Conservation (phyloP, 345 rosid genomes). For the Chamaenerion angustifolium region DNA sequence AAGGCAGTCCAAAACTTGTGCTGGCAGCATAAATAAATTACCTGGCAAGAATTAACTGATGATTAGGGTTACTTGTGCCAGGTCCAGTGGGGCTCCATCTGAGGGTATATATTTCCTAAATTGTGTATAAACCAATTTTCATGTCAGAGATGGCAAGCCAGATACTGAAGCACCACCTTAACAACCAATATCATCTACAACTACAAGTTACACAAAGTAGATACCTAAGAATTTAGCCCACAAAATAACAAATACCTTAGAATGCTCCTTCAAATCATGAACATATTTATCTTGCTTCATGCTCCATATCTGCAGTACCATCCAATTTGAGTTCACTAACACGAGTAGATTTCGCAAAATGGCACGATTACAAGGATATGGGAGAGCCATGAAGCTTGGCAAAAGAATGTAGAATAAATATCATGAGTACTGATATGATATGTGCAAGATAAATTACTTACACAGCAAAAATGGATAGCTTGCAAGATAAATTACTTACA, state of each 20-base stretch:
- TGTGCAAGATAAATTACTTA: too few relatives aligned
- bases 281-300: conserved; percentile 61
- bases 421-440: too few relatives aligned
- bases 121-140: neutral
- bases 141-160: neutral
- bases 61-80: conserved; percentile 91
- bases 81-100: conserved; percentile 96
- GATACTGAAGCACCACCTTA: neutral
- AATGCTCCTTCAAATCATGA: conserved; percentile 75
- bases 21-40: conserved; percentile 6
- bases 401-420: too few relatives aligned
- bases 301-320: conserved; percentile 58
- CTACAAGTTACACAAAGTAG: too few relatives aligned
- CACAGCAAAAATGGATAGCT: too few relatives aligned
- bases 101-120: conserved; percentile 81
- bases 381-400: too few relatives aligned
- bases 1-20: too few relatives aligned
- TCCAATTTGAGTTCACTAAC: neutral
- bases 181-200: too few relatives aligned
- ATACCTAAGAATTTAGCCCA: too few relatives aligned
- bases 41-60: conserved; percentile 81
- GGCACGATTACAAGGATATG: too few relatives aligned
- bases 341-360: too few relatives aligned
- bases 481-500: too few relatives aligned
- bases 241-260: conserved; percentile 28